Conservation (phyloP, 768 basidiomycete genomes). For the Psilocybe subaeruginosa region DNA sequence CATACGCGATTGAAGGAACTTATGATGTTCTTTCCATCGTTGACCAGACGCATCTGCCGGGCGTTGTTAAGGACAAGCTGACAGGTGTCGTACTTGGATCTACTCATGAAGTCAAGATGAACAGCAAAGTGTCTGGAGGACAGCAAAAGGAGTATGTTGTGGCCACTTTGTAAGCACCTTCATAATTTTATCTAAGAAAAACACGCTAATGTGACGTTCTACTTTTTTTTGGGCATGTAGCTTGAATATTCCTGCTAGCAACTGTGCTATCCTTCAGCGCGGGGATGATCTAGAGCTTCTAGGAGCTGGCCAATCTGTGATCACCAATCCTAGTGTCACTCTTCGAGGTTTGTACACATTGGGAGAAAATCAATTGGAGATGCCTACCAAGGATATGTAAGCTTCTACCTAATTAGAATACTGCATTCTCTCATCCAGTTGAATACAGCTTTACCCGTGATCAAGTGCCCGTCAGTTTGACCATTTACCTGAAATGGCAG, state of each 20-base stretch:
- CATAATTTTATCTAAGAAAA: not conserved
- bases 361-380: conserved; percentile 83
- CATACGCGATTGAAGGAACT: conserved; percentile 78
- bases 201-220: not conserved
- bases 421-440: not conserved
- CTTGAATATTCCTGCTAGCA: conserved; percentile 83
- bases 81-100: conserved; percentile 68
- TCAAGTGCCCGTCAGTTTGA: conserved; percentile 84
- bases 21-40: conserved; percentile 80
- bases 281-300: conserved; percentile 81
- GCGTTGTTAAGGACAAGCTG: conserved; percentile 58
- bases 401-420: conserved; percentile 23
- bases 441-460: conserved; percentile 73
- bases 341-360: conserved; percentile 79
- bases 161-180: conserved; percentile 66
- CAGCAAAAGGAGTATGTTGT: conserved; percentile 70
- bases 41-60: conserved; percentile 80
- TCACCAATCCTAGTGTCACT: conserved; percentile 84
- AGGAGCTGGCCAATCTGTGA: conserved; percentile 81
- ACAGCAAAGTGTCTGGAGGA: conserved; percentile 47
- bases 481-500: conserved; percentile 83
- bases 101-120: conserved; percentile 82
- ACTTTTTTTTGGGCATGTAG: conserved; percentile 33
- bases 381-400: conserved; percentile 88
- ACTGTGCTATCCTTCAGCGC: conserved; percentile 83